phyloP scores from a whole-genome alignment of 2,329 filamentous ascomycete genomes.

The Scedosporium boydii region DNA sequence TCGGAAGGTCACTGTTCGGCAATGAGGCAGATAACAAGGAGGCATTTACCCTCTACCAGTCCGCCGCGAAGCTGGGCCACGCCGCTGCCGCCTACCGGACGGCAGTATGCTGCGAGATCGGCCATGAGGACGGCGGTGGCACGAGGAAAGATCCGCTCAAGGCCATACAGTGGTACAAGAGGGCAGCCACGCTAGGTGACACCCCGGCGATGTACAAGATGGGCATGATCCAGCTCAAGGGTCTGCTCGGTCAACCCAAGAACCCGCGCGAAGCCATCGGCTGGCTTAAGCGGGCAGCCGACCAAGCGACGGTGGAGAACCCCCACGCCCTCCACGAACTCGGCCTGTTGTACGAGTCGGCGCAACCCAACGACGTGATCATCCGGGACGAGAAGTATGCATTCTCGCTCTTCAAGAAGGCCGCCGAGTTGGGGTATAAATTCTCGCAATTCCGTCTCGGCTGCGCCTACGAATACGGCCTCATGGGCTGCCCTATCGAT shows the following conservation, averaged over 20 bases:
- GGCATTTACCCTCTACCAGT: slow-evolving; percentile 88
- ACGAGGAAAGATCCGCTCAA: slow-evolving; percentile 86
- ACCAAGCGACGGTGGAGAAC: slow-evolving; percentile 79
- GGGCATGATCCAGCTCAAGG: slow-evolving; percentile 91
- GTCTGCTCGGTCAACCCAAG: slow-evolving; percentile 74
- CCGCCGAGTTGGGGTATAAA: slow-evolving; percentile 85
- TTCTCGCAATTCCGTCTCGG: slow-evolving; percentile 88
- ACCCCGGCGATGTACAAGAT: slow-evolving; percentile 97
- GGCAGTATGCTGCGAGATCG: slow-evolving; percentile 94
- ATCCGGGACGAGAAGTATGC: slow-evolving; percentile 77
- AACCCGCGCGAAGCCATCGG: slow-evolving; percentile 79
- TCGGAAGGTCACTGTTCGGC: slow-evolving; percentile 73
- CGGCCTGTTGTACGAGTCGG: slow-evolving; percentile 55
- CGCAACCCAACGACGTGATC: slow-evolving; percentile 59
- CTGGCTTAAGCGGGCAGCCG: slow-evolving; percentile 89
- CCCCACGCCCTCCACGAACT: slow-evolving; percentile 93
- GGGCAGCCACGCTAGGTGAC: slow-evolving; percentile 82
- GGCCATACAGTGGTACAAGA: slow-evolving; percentile 96
- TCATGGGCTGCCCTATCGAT: slow-evolving; percentile 75
- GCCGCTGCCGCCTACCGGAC: slow-evolving; percentile 84
- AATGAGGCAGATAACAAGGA: slow-evolving; percentile 78
- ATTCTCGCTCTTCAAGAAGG: slow-evolving; percentile 71
- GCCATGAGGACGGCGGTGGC: slow-evolving; percentile 86
- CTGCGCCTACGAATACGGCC: slow-evolving; percentile 80
- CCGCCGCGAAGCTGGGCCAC: slow-evolving; percentile 82